Base-by-base conservation (phyloP, 164 flowering plant species). In the Platanus orientalis region DNA sequence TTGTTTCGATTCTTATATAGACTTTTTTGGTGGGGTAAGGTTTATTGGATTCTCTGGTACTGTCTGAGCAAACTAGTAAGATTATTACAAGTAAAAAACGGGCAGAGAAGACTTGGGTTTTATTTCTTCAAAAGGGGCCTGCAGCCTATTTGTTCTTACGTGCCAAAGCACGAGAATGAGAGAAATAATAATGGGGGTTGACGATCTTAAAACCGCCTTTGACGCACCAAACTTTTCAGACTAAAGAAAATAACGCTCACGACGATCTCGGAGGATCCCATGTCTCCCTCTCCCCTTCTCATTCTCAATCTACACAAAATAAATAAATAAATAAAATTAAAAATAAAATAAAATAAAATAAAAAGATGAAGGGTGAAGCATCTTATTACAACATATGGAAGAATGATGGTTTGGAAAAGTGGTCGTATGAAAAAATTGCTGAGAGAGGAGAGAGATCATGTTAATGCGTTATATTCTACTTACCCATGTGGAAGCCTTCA, bases 181-280 rank as follows among this genome's bases (percentile, higher is more conserved):
- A 32, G 39, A 58, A 19, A 26, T 30, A 16, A 17, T 23, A 53
- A 23, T n/a, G n/a, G 23, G 57, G 40, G 70, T 70, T 58, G 76
- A 67, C 71, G 60, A 66, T 58, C 39, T 26, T 54, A 60, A 60
- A 60, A 62, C 64, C 54, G 67, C 54, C 56, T 30, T 62, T 69
- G 28, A 54, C 20, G 54, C 60, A 51, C 69, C 25, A 2, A 34
- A 54, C 4, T 34, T 17, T 16, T 24, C 24, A 60, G 17, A 14
- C 20, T 40, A 27, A 36, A 54, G 30, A 49, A 64, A 23, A 56
- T 60, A 73, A 63, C 70, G 60, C 64, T 51, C 58, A 65, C 75
- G 42, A 64, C 64, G 61, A 77, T 77, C 71, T 68, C 71, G 69
- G 74, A 67, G 61, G 29, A 68, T 78, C 65, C 63, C 39, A 10